These are phyloP conservation scores for Arthromyces matolae DNA, from an alignment of 768 basidiomycete genomes.

Conservation along the genomic window DNA sequence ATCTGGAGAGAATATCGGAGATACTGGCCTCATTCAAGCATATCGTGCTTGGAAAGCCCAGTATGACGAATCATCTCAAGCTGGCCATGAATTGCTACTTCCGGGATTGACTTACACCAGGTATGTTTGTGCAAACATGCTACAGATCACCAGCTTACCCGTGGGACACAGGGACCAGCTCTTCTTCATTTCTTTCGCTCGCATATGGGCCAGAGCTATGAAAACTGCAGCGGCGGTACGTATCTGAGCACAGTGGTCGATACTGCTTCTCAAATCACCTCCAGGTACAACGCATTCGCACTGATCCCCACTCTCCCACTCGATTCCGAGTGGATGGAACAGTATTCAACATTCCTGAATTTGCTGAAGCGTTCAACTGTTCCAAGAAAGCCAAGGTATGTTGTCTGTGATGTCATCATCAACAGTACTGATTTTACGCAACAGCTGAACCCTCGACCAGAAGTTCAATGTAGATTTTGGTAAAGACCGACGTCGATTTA, in stretches of 20 bases:
- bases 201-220: constrained; percentile 83
- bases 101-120: constrained; percentile 79
- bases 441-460: constrained; percentile 78
- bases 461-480: constrained; percentile 83
- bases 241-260: neutral
- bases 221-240: constrained; percentile 74
- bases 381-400: constrained; percentile 68
- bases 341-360: constrained; percentile 81
- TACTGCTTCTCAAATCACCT: neutral
- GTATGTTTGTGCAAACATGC: constrained; percentile 29
- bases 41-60: constrained; percentile 90
- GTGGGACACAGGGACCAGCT: constrained; percentile 68
- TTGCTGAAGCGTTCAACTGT: constrained; percentile 85
- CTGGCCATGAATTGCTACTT: constrained; percentile 66
- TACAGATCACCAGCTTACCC: no score
- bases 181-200: constrained; percentile 89
- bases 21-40: constrained; percentile 79
- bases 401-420: neutral
- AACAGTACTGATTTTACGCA: neutral
- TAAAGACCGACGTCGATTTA: constrained; percentile 29
- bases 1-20: constrained; percentile 89
- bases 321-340: constrained; percentile 84
- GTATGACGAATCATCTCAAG: constrained; percentile 51
- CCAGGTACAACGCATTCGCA: constrained; percentile 73
- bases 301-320: constrained; percentile 86